Evolutionary conservation across 352 stramenopile species (phyloP).

Genomic region (Phytophthora macrochlamydospora): DNA sequence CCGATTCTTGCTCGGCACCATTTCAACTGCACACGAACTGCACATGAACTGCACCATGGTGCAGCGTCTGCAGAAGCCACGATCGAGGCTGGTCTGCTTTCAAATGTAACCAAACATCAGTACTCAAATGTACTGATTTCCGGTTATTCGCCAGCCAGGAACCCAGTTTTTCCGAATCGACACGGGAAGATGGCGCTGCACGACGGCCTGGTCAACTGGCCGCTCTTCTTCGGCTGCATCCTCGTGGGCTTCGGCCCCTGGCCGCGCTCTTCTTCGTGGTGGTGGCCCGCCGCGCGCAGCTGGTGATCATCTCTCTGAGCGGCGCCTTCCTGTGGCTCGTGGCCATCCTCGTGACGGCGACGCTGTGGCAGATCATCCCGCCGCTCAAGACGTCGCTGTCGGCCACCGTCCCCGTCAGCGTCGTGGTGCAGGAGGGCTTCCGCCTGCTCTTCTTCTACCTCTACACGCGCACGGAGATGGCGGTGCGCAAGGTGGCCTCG

Average conservation of each 20-base stretch:
- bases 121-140: too few species aligned
- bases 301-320: constrained; percentile 83
- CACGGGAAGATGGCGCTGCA: constrained; percentile 58
- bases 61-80: too few species aligned
- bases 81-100: too few species aligned
- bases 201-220: constrained; percentile 81
- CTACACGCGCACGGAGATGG: constrained; percentile 76
- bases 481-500: constrained; percentile 79
- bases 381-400: constrained; percentile 75
- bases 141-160: background rate
- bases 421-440: constrained; percentile 76
- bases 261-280: constrained; percentile 82
- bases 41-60: too few species aligned
- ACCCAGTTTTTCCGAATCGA: background rate
- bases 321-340: constrained; percentile 86
- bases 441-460: constrained; percentile 75
- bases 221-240: constrained; percentile 85
- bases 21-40: too few species aligned
- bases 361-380: constrained; percentile 79
- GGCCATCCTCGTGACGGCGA: constrained; percentile 76
- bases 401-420: constrained; percentile 70
- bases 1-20: too few species aligned
- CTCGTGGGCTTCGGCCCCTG: constrained; percentile 76
- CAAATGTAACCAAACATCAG: too few species aligned
- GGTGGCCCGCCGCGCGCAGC: constrained; percentile 78